Conservation (phyloP, 257 asterid species). For the Rauvolfia tetraphylla region DNA sequence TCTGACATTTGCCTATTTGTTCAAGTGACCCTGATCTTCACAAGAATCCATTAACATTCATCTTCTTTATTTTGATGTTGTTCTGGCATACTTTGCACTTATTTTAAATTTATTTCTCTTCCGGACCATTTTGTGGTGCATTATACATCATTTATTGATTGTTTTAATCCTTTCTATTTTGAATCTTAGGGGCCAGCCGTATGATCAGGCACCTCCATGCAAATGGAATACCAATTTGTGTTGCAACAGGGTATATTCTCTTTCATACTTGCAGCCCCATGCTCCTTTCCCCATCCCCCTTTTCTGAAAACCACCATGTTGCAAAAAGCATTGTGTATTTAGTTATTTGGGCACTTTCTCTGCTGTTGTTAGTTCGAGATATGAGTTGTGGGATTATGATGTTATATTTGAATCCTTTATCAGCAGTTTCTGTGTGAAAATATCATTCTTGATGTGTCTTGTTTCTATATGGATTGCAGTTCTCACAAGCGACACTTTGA, state of each 20-base stretch:
- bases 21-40: neutral
- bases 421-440: neutral
- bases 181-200: constrained; percentile 62
- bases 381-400: neutral
- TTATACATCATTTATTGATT: neutral
- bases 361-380: neutral
- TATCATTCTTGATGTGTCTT: neutral
- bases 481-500: constrained; percentile 85
- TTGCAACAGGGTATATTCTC: constrained; percentile 76
- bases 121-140: neutral
- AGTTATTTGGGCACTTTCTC: neutral
- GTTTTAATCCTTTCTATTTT: constrained; percentile 8
- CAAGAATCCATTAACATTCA: neutral
- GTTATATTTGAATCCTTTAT: neutral
- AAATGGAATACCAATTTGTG: constrained; percentile 80
- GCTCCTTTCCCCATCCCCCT: neutral
- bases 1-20: neutral
- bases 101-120: neutral
- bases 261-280: neutral
- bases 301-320: neutral
- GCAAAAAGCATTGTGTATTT: neutral
- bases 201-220: constrained; percentile 78
- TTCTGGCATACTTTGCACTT: neutral
- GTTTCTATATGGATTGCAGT: constrained; percentile 39
- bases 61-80: neutral